These are phyloP conservation scores for Pythium volutum DNA, from an alignment of 352 stramenopile species.

Conservation along the genomic window DNA sequence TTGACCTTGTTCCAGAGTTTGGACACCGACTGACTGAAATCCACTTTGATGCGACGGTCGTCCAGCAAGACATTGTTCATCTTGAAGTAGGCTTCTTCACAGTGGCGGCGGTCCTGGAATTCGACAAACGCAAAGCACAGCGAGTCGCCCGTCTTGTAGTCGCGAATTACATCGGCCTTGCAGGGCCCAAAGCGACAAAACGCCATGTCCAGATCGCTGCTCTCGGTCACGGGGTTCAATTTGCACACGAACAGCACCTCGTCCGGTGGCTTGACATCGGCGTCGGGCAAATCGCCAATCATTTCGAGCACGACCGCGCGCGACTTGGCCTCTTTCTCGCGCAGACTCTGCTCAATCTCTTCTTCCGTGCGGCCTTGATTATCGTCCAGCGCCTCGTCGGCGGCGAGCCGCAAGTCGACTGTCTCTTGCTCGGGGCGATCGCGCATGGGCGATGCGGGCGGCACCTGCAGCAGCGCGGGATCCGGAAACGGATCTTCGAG, in stretches of 20 bases:
- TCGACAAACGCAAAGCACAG: conserved; percentile 99
- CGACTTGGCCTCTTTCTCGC: conserved; percentile 92
- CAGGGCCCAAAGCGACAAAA: conserved; percentile 90
- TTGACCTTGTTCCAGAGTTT: conserved; percentile 96
- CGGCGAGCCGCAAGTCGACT: conserved; percentile 88
- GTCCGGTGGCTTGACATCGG: conserved; percentile 96
- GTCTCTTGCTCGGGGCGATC: conserved; percentile 90
- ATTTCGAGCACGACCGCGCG: conserved; percentile 98
- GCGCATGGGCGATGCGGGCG: conserved; percentile 78
- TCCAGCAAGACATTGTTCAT: conserved; percentile 99
- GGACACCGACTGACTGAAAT: conserved; percentile 98
- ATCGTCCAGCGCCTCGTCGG: conserved; percentile 85
- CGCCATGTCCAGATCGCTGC: conserved; percentile 93
- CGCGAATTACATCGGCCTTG: conserved; percentile 95
- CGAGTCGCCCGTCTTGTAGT: conserved; percentile 96
- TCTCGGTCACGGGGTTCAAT: conserved; percentile 92
- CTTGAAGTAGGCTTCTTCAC: conserved; percentile 98
- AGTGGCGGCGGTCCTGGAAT: conserved; percentile 94
- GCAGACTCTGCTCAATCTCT: conserved; percentile 87
- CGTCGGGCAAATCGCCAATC: conserved; percentile 97
- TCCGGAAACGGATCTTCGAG: conserved; percentile 85
- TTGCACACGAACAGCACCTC: conserved; percentile 99
- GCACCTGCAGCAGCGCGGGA: conserved; percentile 63
- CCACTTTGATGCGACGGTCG: conserved; percentile 93
- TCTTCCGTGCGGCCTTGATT: conserved; percentile 73